A percentile compares a stretch with the other conserved stretches of the same genome.
These are phyloP conservation scores for Claviceps paspali DNA, from an alignment of 2,329 filamentous ascomycete species.

Conservation along the genomic window DNA sequence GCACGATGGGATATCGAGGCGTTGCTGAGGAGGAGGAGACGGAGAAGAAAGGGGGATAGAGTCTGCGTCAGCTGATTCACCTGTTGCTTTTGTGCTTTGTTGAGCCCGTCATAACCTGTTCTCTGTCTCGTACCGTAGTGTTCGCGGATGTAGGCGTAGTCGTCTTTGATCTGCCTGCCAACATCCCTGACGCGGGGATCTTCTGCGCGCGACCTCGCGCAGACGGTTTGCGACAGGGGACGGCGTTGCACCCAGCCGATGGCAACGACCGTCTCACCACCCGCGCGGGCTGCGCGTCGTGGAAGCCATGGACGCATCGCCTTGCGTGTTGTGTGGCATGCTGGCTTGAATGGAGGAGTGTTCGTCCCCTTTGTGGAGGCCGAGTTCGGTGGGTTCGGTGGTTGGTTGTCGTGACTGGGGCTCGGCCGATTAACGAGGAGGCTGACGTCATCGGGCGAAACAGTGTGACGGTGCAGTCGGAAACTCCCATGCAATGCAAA, in stretches of 20 bases:
- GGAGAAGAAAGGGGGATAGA: neutral
- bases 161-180: constrained; percentile 24
- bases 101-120: too few relatives aligned
- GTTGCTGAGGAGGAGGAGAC: constrained; percentile 22
- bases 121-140: constrained; percentile 30
- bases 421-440: neutral
- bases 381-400: too few relatives aligned
- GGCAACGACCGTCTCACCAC: neutral
- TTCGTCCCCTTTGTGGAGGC: too few relatives aligned
- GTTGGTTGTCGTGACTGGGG: neutral
- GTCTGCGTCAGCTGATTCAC: neutral
- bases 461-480: neutral
- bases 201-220: neutral
- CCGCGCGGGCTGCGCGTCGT: neutral
- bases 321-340: neutral
- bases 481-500: too few relatives aligned
- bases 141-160: constrained; percentile 29
- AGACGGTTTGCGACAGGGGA: neutral
- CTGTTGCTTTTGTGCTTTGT: too few relatives aligned
- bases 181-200: constrained; percentile 4
- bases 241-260: neutral
- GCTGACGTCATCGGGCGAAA: neutral
- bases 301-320: constrained; percentile 1
- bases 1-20: constrained; percentile 46
- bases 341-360: neutral